These are phyloP conservation scores for Spongispora temasekensis DNA, from an alignment of 1,284 basidiomycete species.

Conservation along the genomic window DNA sequence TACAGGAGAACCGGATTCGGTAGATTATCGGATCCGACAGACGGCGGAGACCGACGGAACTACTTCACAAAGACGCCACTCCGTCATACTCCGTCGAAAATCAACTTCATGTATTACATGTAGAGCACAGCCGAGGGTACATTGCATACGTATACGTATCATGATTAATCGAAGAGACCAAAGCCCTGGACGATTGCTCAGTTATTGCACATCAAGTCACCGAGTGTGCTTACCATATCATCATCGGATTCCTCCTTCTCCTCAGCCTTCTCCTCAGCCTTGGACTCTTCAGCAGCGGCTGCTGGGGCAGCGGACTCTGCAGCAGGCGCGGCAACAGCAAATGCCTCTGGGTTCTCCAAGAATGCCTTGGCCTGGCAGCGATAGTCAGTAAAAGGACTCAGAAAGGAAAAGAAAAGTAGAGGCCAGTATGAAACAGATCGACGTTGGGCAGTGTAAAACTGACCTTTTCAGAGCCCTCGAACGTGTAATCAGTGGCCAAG, in stretches of 20 bases:
- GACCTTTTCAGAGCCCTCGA: constrained; percentile 93
- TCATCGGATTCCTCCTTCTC: constrained; percentile 67
- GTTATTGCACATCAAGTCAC: neutral
- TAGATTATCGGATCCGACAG: constrained; percentile 35
- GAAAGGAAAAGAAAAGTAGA: constrained; percentile 45
- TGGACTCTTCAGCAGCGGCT: constrained; percentile 55
- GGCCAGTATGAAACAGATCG: constrained; percentile 60
- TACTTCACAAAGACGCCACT: no score
- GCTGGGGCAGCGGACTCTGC: constrained; percentile 50
- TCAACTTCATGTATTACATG: constrained; percentile 23
- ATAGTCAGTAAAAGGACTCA: constrained; percentile 32
- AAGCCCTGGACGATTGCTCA: constrained; percentile 55
- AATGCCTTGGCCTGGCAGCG: constrained; percentile 84
- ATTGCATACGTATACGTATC: constrained; percentile 10
- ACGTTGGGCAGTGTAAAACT: constrained; percentile 25
- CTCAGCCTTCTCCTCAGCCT: constrained; percentile 71
- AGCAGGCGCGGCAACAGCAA: constrained; percentile 75
- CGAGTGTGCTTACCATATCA: constrained; percentile 60
- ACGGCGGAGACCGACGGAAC: no score
- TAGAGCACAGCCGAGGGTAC: constrained; percentile 16
- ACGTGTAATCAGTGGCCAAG: constrained; percentile 92
- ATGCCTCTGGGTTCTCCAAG: constrained; percentile 96
- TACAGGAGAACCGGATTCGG: constrained; percentile 32
- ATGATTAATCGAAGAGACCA: constrained; percentile 81
- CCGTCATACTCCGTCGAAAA: constrained; percentile 20